Base-by-base conservation (phyloP, 139 green algal species). In the Nannochloris sp. region DNA sequence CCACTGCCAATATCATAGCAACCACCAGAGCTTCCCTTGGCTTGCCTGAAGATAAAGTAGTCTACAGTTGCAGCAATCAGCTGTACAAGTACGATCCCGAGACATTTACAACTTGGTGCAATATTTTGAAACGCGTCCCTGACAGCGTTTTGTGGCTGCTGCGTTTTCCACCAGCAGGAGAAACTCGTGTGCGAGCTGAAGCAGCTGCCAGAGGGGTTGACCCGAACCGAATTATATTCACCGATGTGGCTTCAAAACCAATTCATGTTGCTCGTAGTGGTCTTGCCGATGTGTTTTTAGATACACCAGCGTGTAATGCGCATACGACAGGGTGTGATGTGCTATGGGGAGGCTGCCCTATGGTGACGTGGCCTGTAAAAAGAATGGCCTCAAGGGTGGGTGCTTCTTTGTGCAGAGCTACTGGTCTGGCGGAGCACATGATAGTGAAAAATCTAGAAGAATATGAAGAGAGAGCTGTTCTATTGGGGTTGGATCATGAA, bases 291-390 rank as follows among this genome's bases (percentile, higher is more conserved):
- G 79, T 96, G 23, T 96, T 95, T 74, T 71, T 97, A 39, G 90
- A 97, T 87, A 97, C 90, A 2, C 86, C 90, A 2, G 59, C 86
- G 12, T 95, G 85, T 77, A 96, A 96, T 60, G 90, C 90, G 13
- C 90, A 97, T 87, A 97, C 90, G 46, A 95, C 86, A 8, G 90
- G 82, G 19, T 95, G 87, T 67, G 90, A 97, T 72, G 87, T 95
- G 54, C 75, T 97, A 64, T 97, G 90, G 90, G 81, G 79, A 7
- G 90, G 90, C 27, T 85, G 73, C 60, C 90, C 90, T 0, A 88
- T 96, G 60, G 80, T 97, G 13, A 97, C 90, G 27, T 81, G 95
- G 25, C 90, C 90, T 9, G 71, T 90, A 57, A 70, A 91, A 73
- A 77, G 86, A 61, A 95, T 97, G 89, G 90, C 90, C 1, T 85